These are phyloP conservation scores for Cytospora piceae DNA, from an alignment of 2,329 filamentous ascomycete species.

Conservation along the genomic window DNA sequence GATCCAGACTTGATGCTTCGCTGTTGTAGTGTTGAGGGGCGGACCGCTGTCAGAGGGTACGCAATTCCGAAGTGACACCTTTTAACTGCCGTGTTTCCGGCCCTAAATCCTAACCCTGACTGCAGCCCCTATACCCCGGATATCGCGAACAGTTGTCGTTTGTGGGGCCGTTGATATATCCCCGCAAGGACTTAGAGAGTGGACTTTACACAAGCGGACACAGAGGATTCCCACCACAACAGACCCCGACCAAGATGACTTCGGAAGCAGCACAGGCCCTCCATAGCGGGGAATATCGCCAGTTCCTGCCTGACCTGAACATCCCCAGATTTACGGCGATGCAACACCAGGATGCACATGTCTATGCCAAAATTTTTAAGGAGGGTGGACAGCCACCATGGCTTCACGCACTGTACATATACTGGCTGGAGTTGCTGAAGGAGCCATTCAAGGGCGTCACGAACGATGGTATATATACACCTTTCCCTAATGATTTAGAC, in stretches of 20 bases:
- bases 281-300: constrained; percentile 50
- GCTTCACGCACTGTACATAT: constrained; percentile 63
- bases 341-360: constrained; percentile 63
- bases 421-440: constrained; percentile 61
- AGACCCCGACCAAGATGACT: constrained; percentile 10
- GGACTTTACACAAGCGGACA: too few relatives aligned
- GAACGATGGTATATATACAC: constrained; percentile 61
- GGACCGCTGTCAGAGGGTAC: too few relatives aligned
- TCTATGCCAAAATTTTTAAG: constrained; percentile 65
- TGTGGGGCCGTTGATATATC: too few relatives aligned
- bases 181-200: too few relatives aligned
- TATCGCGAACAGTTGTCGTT: too few relatives aligned
- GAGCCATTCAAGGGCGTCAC: constrained; percentile 76
- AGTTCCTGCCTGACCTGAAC: constrained; percentile 65
- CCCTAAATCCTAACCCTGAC: too few relatives aligned
- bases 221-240: not conserved
- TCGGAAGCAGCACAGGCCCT: constrained; percentile 14
- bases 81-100: too few relatives aligned
- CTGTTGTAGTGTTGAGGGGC: too few relatives aligned
- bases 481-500: not conserved
- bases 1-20: too few relatives aligned
- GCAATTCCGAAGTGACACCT: too few relatives aligned
- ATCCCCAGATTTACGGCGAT: constrained; percentile 65
- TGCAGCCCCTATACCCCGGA: too few relatives aligned
- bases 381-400: constrained; percentile 65